These are phyloP conservation scores for Monilinia aucupariae DNA, from an alignment of 2,329 filamentous ascomycete genomes.

Conservation along the genomic window DNA sequence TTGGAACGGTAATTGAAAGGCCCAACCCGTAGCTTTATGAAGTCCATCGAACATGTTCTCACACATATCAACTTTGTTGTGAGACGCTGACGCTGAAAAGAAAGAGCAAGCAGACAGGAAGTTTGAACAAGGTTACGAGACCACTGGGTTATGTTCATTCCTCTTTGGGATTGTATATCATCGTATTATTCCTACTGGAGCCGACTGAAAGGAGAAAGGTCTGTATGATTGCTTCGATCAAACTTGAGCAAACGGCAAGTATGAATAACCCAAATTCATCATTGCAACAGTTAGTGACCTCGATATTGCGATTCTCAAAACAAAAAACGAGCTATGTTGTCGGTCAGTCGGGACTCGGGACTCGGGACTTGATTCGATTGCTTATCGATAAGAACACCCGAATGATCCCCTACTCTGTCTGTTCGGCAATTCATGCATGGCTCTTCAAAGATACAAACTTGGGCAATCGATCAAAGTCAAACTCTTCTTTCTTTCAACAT, in stretches of 20 bases:
- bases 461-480: not conserved
- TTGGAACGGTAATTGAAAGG: not conserved
- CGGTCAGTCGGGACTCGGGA: not conserved
- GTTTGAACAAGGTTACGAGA: not conserved
- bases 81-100: not conserved
- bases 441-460: conserved; percentile 4
- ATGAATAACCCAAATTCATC: not conserved
- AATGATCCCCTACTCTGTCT: not conserved
- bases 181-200: not conserved
- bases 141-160: not conserved
- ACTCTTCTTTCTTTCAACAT: conserved; percentile 1
- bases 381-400: conserved; percentile 8
- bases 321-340: too few relatives aligned
- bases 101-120: not conserved
- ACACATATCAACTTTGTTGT: not conserved
- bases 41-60: too few relatives aligned
- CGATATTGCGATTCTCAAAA: too few relatives aligned
- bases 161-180: not conserved
- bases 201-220: not conserved
- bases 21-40: too few relatives aligned
- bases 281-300: too few relatives aligned
- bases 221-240: not conserved
- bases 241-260: not conserved
- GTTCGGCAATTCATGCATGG: conserved; percentile 2
- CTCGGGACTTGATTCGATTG: not conserved